phyloP scores from a whole-genome alignment of 371 early-diverging fungal species.

The Dichotomocladium elegans region DNA sequence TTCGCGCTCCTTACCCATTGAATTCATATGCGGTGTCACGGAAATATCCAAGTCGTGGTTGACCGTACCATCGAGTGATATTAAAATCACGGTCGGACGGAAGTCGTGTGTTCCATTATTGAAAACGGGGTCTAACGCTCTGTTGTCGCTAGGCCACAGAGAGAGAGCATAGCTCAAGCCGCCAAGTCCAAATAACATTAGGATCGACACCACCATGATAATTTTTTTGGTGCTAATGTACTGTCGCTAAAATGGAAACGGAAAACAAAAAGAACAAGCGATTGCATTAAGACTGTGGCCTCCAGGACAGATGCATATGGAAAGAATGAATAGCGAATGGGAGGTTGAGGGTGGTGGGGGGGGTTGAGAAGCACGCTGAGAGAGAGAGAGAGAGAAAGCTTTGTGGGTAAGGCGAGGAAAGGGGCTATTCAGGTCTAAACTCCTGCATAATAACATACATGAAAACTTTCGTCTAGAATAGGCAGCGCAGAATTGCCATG shows the following conservation, averaged over 20 bases:
- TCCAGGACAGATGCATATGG: too few relatives aligned
- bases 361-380: neutral
- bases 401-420: too few relatives aligned
- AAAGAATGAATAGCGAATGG: neutral
- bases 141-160: too few relatives aligned
- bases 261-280: too few relatives aligned
- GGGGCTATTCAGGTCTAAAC: too few relatives aligned
- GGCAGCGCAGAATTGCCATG: too few relatives aligned
- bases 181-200: neutral
- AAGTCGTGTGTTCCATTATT: constrained; percentile 71
- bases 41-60: constrained; percentile 77
- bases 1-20: constrained; percentile 43
- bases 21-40: constrained; percentile 65
- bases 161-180: constrained; percentile 4
- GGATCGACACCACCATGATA: too few relatives aligned
- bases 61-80: constrained; percentile 91
- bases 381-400: neutral
- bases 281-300: too few relatives aligned
- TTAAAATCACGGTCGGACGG: constrained; percentile 72
- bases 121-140: constrained; percentile 6
- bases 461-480: too few relatives aligned
- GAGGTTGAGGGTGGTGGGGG: neutral
- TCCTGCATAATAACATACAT: too few relatives aligned
- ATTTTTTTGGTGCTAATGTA: too few relatives aligned
- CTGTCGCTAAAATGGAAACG: too few relatives aligned